Base-by-base conservation (phyloP, 2,329 filamentous ascomycete species). In the Trematosphaeria pertusa region DNA sequence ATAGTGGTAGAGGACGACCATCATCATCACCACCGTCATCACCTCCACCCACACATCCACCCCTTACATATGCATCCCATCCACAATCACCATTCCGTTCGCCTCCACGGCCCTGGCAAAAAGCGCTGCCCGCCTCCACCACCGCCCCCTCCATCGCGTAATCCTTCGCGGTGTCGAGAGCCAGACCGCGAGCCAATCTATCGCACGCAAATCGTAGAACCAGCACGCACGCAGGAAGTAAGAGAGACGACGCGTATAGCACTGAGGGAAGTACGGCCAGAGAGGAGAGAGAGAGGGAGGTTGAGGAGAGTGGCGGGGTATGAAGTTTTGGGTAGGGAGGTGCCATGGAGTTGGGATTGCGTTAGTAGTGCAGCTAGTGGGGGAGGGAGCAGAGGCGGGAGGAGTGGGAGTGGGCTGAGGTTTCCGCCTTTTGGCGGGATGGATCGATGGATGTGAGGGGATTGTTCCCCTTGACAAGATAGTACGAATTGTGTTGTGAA, bases 261-360 rank as follows among this genome's bases (percentile, higher is more conserved):
- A 14, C 48, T 70, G 20, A 48, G 57, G n/a, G 51, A 49, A 15
- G 47, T 48, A 31, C 52, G 51, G 5, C 44, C 53, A 10, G 52
- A 54, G 20, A 35, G 52, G 6, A 49, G 39, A 45, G 24, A 51
- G 7, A 42, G 59, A 20, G 52, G 51, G 2, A 43, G 58, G 1
- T 32, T 66, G 34, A 46, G 64, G 18, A 46, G 64, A 28, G 64
- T 70, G 12, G 62, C 64, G 8, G 67, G 64, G 1, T 70, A 67
- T 28, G 62, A 70, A 18, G 59, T 69, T 1, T 22, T 67, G n/a
- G 60, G 65, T 1, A 49, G 37, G 20, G 54, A 63, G 24, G 60
- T 67, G 3, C 67, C 67, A 7, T 70, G 66, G 63, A 58, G 62
- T 43, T 70, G 67, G 67, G 67, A 70, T 19, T 69, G 65, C 22